Evolutionary conservation across 176 grass and related monocot genomes (phyloP).

Genomic region (Phoenix roebelenii): DNA sequence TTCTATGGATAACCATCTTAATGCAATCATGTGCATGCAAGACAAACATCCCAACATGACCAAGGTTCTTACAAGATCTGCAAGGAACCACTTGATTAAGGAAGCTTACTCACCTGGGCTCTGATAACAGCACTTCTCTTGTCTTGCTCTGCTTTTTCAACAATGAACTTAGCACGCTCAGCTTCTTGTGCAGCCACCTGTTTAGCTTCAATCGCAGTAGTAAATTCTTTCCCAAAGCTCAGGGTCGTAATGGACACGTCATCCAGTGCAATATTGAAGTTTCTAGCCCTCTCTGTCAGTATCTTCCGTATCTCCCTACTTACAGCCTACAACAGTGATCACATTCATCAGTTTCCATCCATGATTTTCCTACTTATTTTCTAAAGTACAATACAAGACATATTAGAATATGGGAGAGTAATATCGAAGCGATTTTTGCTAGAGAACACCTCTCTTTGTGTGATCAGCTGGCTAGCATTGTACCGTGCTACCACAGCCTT

Average conservation of each 20-base stretch:
- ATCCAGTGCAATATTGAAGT: conserved; percentile 91
- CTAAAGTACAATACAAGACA: too few species aligned
- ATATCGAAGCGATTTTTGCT: too few species aligned
- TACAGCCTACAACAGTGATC: conserved; percentile 50
- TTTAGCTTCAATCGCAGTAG: conserved; percentile 90
- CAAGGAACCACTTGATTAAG: too few species aligned
- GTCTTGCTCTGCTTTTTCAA: conserved; percentile 88
- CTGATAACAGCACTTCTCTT: conserved; percentile 63
- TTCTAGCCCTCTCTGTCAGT: conserved; percentile 79
- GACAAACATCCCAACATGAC: too few species aligned
- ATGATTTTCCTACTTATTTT: too few species aligned
- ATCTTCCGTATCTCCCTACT: conserved; percentile 98
- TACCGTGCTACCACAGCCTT: conserved; percentile 92
- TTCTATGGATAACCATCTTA: too few species aligned
- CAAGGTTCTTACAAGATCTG: too few species aligned
- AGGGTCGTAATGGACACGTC: conserved; percentile 95
- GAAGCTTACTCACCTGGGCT: conserved; percentile 38
- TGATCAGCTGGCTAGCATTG: conserved; percentile 93
- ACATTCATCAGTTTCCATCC: not conserved
- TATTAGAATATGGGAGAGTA: too few species aligned
- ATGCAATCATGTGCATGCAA: too few species aligned
- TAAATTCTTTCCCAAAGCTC: conserved; percentile 90
- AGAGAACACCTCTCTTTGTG: conserved; percentile 69
- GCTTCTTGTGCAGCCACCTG: conserved; percentile 93
- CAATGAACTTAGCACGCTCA: conserved; percentile 77